Evolutionary conservation across 2,329 filamentous ascomycete genomes (phyloP), one percentile per base, ranked within the genome.

Genomic region (Cryphonectria japonica): DNA sequence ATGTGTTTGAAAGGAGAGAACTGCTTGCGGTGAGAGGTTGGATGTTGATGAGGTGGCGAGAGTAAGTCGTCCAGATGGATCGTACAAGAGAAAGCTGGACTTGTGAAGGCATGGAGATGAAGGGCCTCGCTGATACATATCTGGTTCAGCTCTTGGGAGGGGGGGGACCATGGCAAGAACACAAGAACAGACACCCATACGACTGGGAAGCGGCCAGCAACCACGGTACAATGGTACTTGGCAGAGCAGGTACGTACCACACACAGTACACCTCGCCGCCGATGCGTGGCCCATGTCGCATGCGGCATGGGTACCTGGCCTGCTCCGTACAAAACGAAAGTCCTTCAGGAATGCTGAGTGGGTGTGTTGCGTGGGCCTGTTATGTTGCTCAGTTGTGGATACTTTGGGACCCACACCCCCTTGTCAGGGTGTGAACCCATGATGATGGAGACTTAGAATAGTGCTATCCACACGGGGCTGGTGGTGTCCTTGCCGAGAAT

Each of bases 311-410:
- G 32, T 59, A 59, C 54, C 54, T 59, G 32, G 29, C 54, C 54
- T 59, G 54, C 26, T 59, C 26, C 46, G 22, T 50, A 32, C 54
- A 32, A 8, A 32, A 29, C 29, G 14, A 29, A 29, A 34, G 54
- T 59, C 54, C 54, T 59, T 29, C 29, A 59, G 54, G 54, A 59
- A 59, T 59, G 54, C 54, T 59, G 54, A 19, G 54, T 59, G 54
- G 54, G 54, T 59, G 54, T 59, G 29, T 59, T 34, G 26, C 14
- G 54, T 59, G 26, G 54, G 52, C 29, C 54, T 32, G 54, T 59
- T 59, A 16, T 57, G 52, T 57, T 57, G 26, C 54, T 59, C 26
- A 59, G 29, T 2, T 2, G 26, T n/a, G 54, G 46, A 6, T 50
- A 19, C 46, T 50, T 8, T n/a, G 11, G 46, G 22, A 29, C 52